Evolutionary conservation across 2,329 filamentous ascomycete genomes (phyloP).

Genomic region (Ceratocystis harringtonii): DNA sequence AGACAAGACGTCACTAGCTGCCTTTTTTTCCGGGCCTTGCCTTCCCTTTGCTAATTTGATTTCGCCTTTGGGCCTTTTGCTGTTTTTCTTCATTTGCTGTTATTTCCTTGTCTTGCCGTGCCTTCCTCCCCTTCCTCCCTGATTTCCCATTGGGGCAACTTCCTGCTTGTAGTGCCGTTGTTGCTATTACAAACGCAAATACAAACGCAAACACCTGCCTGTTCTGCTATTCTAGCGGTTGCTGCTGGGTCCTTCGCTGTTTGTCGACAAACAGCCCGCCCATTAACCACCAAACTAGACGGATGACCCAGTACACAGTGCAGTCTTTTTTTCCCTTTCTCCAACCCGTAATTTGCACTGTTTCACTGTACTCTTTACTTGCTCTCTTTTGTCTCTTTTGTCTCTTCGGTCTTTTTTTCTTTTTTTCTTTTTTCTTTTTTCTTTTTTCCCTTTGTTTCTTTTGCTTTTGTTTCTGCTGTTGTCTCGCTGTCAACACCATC

Average conservation of each 20-base stretch:
- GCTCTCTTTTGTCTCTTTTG: neutral
- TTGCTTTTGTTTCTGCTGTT: neutral
- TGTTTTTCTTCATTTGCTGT: neutral
- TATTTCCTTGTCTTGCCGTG: neutral
- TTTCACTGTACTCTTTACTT: neutral
- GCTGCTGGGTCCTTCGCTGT: neutral
- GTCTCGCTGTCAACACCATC: neutral
- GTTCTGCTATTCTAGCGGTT: neutral
- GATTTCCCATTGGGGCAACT: neutral
- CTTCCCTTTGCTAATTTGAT: neutral
- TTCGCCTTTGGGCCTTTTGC: neutral
- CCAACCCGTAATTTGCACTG: neutral
- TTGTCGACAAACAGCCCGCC: neutral
- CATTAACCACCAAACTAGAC: neutral
- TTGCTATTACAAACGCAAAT: neutral
- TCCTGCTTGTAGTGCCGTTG: neutral
- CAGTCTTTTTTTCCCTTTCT: slow-evolving; percentile 1
- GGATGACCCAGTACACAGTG: neutral
- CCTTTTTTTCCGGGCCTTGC: slow-evolving; percentile 5
- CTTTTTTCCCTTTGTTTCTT: neutral
- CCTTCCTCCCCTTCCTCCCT: neutral
- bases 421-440: neutral
- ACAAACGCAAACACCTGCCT: neutral
- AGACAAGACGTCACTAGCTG: slow-evolving; percentile 3
- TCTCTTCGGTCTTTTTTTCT: neutral